Evolutionary conservation across 495 filamentous ascomycete species (phyloP).

Genomic region (Podospora australis): DNA sequence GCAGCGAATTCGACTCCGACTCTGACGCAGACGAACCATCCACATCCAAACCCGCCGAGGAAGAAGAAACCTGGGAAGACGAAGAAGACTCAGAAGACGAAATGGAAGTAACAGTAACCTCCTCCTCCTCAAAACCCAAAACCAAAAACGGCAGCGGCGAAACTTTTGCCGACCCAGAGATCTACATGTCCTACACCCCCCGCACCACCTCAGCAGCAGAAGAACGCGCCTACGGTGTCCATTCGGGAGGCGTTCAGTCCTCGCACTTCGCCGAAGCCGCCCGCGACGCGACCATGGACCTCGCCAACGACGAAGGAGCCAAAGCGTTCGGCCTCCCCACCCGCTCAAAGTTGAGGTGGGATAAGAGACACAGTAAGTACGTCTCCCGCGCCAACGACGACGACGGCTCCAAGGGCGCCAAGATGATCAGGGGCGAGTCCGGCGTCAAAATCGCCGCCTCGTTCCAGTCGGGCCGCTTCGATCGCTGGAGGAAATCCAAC

Average conservation of each 20-base stretch:
- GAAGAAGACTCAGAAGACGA: constrained; percentile 66
- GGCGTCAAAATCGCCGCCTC: constrained; percentile 92
- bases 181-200: constrained; percentile 94
- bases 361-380: constrained; percentile 95
- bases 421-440: constrained; percentile 80
- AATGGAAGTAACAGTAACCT: constrained; percentile 75
- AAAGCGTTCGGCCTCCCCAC: constrained; percentile 68
- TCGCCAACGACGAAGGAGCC: constrained; percentile 74
- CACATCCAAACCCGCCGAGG: constrained; percentile 38
- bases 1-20: constrained; percentile 17
- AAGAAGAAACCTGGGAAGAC: constrained; percentile 45
- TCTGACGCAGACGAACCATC: constrained; percentile 34
- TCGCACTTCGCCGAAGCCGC: constrained; percentile 78
- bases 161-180: constrained; percentile 75
- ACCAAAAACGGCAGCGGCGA: constrained; percentile 26
- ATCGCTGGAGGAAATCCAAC: constrained; percentile 82
- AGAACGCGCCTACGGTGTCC: constrained; percentile 85
- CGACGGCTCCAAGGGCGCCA: constrained; percentile 80
- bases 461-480: constrained; percentile 90
- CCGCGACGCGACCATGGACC: constrained; percentile 78
- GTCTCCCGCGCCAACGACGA: constrained; percentile 85
- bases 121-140: constrained; percentile 43
- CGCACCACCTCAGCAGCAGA: constrained; percentile 68
- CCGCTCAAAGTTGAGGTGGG: constrained; percentile 78
- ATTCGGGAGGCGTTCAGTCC: constrained; percentile 59